Percentiles rank a stretch among this genome's conserved stretches.
Evolutionary conservation across 2,329 filamentous ascomycete species (phyloP).

Genomic region (Botrytis tulipae): DNA sequence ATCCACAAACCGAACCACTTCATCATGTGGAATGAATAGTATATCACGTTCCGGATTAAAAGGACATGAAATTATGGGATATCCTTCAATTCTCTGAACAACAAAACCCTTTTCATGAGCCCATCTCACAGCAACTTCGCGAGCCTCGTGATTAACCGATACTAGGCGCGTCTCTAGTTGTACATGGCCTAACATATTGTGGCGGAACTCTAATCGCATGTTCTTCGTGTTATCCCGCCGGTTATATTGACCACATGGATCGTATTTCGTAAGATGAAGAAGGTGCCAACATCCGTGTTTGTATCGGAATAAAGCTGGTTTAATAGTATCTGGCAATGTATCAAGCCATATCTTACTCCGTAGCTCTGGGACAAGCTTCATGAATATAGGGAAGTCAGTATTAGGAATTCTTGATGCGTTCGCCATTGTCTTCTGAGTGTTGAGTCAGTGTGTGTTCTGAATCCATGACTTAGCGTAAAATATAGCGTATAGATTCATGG

Average conservation of each 20-base stretch:
- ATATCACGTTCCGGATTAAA: neutral
- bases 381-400: neutral
- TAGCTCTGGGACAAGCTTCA: neutral
- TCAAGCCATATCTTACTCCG: neutral
- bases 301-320: neutral
- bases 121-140: neutral
- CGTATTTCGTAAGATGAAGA: neutral
- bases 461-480: neutral
- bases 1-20: rapidly evolving
- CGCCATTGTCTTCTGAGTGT: neutral
- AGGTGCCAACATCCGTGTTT: neutral
- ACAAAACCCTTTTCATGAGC: neutral
- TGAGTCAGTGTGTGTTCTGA: neutral
- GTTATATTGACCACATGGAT: neutral
- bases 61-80: neutral
- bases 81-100: neutral
- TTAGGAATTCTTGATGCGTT: too few relatives aligned
- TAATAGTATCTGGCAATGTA: neutral
- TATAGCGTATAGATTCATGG: neutral
- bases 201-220: neutral
- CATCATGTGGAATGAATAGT: neutral
- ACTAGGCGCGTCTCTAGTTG: neutral
- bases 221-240: neutral
- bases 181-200: neutral
- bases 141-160: neutral